phyloP scores from a whole-genome alignment of 1,284 basidiomycete genomes.

The Athelia sp. region DNA sequence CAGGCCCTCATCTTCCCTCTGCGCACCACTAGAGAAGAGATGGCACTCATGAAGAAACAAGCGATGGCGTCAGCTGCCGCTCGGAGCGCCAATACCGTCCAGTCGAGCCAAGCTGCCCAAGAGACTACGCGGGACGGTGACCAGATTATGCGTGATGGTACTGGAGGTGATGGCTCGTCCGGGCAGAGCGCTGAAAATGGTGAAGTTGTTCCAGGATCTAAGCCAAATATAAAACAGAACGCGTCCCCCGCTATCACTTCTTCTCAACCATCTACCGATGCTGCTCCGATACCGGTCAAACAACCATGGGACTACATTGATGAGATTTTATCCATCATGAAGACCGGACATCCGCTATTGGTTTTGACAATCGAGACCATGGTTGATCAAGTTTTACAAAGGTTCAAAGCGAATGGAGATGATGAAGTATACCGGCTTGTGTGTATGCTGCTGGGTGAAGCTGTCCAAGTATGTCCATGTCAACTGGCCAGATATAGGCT shows the following conservation, averaged over 20 bases:
- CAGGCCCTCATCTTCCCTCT: conserved; percentile 96
- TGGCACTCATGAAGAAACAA: conserved; percentile 50
- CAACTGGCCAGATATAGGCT: conserved; percentile 4
- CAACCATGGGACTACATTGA: conserved; percentile 92
- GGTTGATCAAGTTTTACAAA: conserved; percentile 90
- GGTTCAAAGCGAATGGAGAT: conserved; percentile 89
- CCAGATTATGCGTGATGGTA: conserved; percentile 26
- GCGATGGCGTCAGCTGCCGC: conserved; percentile 31
- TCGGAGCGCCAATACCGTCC: conserved; percentile 20
- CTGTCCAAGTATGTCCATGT: conserved; percentile 47
- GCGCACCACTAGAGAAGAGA: conserved; percentile 90
- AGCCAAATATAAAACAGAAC: not conserved
- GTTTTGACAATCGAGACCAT: conserved; percentile 96
- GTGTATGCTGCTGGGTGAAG: conserved; percentile 77
- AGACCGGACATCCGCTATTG: conserved; percentile 94
- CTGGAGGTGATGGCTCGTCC: conserved; percentile 20
- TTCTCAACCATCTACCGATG: conserved; percentile 19
- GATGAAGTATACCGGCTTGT: conserved; percentile 96
- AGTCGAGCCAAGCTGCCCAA: conserved; percentile 12
- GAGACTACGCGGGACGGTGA: conserved; percentile 22
- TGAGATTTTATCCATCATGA: conserved; percentile 91
- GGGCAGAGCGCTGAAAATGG: conserved; percentile 19
- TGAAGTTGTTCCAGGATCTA: conserved; percentile 4
- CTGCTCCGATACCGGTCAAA: conserved; percentile 41
- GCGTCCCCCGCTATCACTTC: conserved; percentile 17